Evolutionary conservation across 129 eudicot species (phyloP).

Genomic region (Dittrichia graveolens): DNA sequence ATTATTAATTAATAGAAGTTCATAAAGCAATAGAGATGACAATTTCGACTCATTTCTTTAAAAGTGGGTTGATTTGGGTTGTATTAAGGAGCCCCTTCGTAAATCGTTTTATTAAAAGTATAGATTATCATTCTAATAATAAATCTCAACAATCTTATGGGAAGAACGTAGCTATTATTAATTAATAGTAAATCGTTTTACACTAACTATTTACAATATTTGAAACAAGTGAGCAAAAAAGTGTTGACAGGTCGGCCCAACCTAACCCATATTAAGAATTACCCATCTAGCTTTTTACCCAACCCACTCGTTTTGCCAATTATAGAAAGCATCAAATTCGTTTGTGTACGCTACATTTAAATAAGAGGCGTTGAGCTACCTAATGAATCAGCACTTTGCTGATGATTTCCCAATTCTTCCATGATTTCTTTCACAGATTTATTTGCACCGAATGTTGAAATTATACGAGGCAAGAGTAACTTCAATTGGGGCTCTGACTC

Average conservation of each 20-base stretch:
- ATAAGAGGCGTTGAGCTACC: conserved; percentile 41
- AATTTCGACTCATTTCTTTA: background rate
- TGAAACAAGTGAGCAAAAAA: background rate
- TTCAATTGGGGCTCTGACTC: conserved; percentile 76
- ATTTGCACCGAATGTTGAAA: conserved; percentile 67
- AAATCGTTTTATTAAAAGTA: background rate
- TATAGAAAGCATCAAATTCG: conserved; percentile 12
- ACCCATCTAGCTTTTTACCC: background rate
- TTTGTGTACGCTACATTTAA: background rate
- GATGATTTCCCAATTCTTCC: conserved; percentile 65
- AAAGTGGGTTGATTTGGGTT: background rate
- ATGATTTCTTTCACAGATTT: conserved; percentile 67
- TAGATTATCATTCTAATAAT: background rate
- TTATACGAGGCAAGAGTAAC: conserved; percentile 70
- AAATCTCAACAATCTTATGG: background rate
- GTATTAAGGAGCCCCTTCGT: background rate
- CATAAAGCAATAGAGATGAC: conserved; percentile 5
- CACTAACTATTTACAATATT: background rate
- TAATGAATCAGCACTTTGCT: conserved; percentile 58
- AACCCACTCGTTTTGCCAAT: conserved; percentile 1
- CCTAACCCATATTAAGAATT: background rate
- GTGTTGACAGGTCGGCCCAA: background rate
- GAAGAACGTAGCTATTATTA: background rate
- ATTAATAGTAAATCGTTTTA: background rate
- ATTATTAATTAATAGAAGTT: background rate